Percentiles rank a stretch among this genome's conserved stretches.
phyloP scores from a whole-genome alignment of 768 basidiomycete genomes.

The Ramaria sp. region DNA sequence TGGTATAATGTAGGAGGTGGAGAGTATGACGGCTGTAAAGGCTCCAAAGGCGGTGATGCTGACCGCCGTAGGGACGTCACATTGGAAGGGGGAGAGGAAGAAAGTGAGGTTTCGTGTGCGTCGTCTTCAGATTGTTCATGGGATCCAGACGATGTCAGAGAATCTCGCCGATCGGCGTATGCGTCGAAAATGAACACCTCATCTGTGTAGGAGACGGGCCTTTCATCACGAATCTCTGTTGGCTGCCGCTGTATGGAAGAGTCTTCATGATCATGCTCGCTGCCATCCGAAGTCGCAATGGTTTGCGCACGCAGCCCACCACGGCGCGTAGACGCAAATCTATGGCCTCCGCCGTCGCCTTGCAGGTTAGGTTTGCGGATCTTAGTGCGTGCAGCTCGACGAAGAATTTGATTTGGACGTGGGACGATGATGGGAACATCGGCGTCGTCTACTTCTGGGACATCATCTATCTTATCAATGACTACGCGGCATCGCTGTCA shows the following conservation, averaged over 20 bases:
- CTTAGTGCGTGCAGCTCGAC: constrained; percentile 88
- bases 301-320: constrained; percentile 24
- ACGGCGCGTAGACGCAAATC: constrained; percentile 48
- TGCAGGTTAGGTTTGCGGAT: constrained; percentile 77
- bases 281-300: constrained; percentile 20
- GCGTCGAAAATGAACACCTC: constrained; percentile 79
- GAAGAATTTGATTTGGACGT: constrained; percentile 79
- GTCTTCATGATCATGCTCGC: constrained; percentile 51
- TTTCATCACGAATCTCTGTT: constrained; percentile 36
- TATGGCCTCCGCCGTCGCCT: constrained; percentile 74
- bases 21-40: constrained; percentile 1
- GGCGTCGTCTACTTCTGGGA: constrained; percentile 61
- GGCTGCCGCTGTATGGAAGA: constrained; percentile 25
- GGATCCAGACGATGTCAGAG: constrained; percentile 8
- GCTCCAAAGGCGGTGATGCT: constrained; percentile 4
- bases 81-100: constrained; percentile 26
- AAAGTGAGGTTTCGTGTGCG: background rate
- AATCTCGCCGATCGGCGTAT: constrained; percentile 36
- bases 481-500: constrained; percentile 25
- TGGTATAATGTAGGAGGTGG: constrained; percentile 5
- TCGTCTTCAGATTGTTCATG: constrained; percentile 6
- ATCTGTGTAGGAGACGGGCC: constrained; percentile 73
- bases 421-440: constrained; percentile 89
- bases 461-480: constrained; percentile 56
- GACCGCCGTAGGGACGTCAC: constrained; percentile 13